Percentiles rank a stretch among this genome's conserved stretches.
phyloP scores from a whole-genome alignment of 306 rosid species.

The Elaeagnus macrophylla region DNA sequence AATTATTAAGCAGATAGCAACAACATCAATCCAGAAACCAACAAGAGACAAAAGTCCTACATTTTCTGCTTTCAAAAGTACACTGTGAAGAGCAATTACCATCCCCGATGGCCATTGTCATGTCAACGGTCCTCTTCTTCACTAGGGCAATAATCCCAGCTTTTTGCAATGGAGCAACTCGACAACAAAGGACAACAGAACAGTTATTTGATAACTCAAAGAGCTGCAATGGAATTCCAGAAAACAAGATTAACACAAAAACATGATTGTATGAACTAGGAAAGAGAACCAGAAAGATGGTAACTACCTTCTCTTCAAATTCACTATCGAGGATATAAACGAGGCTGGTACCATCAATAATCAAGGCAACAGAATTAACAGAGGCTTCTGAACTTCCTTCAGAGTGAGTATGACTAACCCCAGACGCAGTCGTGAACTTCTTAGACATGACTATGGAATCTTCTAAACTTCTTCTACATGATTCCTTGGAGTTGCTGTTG shows the following conservation, averaged over 20 bases:
- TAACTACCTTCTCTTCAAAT: constrained; percentile 62
- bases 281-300: neutral
- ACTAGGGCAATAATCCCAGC: constrained; percentile 96
- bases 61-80: neutral
- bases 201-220: constrained; percentile 85
- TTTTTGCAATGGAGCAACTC: constrained; percentile 97
- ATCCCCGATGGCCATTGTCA: constrained; percentile 98
- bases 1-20: neutral
- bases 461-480: constrained; percentile 56
- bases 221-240: constrained; percentile 46
- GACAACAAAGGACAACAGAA: constrained; percentile 87
- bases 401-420: constrained; percentile 19
- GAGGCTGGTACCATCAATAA: constrained; percentile 94
- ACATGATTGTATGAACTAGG: neutral
- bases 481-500: constrained; percentile 67
- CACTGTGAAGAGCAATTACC: constrained; percentile 35
- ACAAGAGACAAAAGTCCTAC: constrained; percentile 1
- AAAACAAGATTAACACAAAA: constrained; percentile 19
- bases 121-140: constrained; percentile 83
- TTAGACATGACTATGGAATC: constrained; percentile 37
- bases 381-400: constrained; percentile 30
- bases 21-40: constrained; percentile 2
- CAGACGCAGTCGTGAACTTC: constrained; percentile 30
- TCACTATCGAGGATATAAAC: constrained; percentile 91
- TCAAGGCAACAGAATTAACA: constrained; percentile 52